Base-by-base conservation (phyloP, 495 filamentous ascomycete genomes). In the Neurospora sp. region DNA sequence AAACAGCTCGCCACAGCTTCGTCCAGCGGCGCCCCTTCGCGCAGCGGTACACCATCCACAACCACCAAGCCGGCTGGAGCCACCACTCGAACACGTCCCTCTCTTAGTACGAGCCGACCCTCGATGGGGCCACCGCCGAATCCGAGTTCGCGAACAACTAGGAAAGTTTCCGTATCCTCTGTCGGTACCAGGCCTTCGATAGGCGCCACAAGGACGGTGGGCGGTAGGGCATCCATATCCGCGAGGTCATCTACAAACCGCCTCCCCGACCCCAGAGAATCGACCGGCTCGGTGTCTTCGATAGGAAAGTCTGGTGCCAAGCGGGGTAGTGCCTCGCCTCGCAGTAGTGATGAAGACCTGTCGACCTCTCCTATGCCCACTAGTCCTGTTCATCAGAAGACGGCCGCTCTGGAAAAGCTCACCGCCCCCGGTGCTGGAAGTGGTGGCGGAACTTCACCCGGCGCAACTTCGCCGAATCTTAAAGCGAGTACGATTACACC, bases 41-140 rank as follows among this genome's bases (percentile, higher is more conserved):
- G 91, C 72, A 92, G 88, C 43, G 86, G 85, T 42, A 88, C 90
- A 2, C 89, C 90, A 5, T 84, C 85, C 10, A 88, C 84, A 80
- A 79, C 82, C 11, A 78, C 79, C 71, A 73, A 78, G 85, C 74
- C 83, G 76, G 42, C 83, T 74, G 54, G 85, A 80, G 73, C 78
- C 78, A 75, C 82, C 10, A 90, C 87, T 73, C 75, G 54, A 66
- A 66, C 89, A 69, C 87, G 91, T 28, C 81, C 87, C 39, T 84
- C 87, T 43, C 76, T 87, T 40, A 80, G 77, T 17, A 72, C 75
- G 5, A 78, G 80, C n/a, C 87, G 91, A 77, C 80, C 89, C 7
- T 92, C 92, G 5, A 92, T 92, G 88, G 90, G 88, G 7, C 92
- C 91, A 70, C 88, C 93, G 21, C 80, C 85, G 0, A 72, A 78